Evolutionary conservation across 2,329 filamentous ascomycete genomes (phyloP).

Genomic region (Aspergillus sp.): DNA sequence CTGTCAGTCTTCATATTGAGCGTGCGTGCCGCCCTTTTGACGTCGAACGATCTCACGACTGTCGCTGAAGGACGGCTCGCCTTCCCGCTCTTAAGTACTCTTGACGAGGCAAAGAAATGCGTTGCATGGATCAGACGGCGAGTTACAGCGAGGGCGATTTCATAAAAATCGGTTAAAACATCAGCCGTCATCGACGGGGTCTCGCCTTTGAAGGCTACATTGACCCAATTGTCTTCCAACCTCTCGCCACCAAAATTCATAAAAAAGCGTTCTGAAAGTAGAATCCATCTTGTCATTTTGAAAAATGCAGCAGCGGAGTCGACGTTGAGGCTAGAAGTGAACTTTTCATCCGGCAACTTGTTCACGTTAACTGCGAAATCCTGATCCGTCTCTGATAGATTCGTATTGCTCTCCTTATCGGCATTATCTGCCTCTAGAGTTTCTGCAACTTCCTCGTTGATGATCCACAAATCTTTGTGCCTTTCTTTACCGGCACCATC

Average conservation of each 20-base stretch:
- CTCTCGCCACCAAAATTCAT: conserved; percentile 66
- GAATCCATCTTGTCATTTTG: conserved; percentile 59
- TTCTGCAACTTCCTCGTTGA: conserved; percentile 46
- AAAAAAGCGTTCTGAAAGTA: conserved; percentile 66
- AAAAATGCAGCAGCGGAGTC: conserved; percentile 60
- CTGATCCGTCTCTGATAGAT: conserved; percentile 19
- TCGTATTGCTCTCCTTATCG: conserved; percentile 10
- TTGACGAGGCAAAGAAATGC: conserved; percentile 69
- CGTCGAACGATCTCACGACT: conserved; percentile 49
- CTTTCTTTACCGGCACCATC: conserved; percentile 58
- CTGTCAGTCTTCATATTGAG: conserved; percentile 51
- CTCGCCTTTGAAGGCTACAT: conserved; percentile 52
- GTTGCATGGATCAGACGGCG: conserved; percentile 68
- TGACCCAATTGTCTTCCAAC: conserved; percentile 67
- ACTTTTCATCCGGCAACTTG: conserved; percentile 29
- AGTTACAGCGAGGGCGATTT: conserved; percentile 66
- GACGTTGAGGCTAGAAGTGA: conserved; percentile 21
- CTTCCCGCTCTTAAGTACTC: conserved; percentile 56
- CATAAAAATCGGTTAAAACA: conserved; percentile 73
- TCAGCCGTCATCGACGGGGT: conserved; percentile 72
- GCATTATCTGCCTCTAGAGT: conserved; percentile 25
- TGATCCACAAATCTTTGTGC: conserved; percentile 67
- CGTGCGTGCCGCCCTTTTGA: conserved; percentile 55
- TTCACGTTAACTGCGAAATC: background rate
- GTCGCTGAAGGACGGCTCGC: conserved; percentile 30